These are phyloP conservation scores for Fistulifera pelliculosa DNA, from an alignment of 108 stramenopile genomes.

Conservation along the genomic window DNA sequence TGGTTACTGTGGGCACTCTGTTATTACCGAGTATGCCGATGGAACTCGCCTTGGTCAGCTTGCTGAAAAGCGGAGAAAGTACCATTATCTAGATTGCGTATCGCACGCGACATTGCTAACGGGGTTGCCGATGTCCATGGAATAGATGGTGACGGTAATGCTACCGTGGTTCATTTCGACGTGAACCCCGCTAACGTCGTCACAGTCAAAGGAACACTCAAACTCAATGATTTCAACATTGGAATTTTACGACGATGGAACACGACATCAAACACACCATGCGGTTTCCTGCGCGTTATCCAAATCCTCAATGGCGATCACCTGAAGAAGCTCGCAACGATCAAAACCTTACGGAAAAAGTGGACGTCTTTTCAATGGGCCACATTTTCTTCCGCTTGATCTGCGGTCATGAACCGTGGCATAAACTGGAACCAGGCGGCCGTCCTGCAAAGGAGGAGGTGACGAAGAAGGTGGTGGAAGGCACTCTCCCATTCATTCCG, in stretches of 20 bases:
- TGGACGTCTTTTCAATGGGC: conserved; percentile 72
- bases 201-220: conserved; percentile 39
- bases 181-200: conserved; percentile 71
- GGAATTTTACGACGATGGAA: conserved; percentile 59
- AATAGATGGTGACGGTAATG: conserved; percentile 52
- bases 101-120: conserved; percentile 52
- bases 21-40: conserved; percentile 65
- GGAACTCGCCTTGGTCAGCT: conserved; percentile 44
- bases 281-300: conserved; percentile 67
- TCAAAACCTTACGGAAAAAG: conserved; percentile 56
- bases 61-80: conserved; percentile 51
- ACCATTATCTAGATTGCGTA: conserved; percentile 37
- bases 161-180: conserved; percentile 68
- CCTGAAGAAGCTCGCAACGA: conserved; percentile 64
- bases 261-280: conserved; percentile 37
- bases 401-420: conserved; percentile 66
- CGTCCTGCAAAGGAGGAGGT: conserved; percentile 41
- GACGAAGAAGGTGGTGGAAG: conserved; percentile 32
- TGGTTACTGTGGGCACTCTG: conserved; percentile 66
- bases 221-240: conserved; percentile 77
- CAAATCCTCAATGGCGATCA: conserved; percentile 65
- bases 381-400: conserved; percentile 71
- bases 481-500: conserved; percentile 45
- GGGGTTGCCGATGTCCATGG: conserved; percentile 63
- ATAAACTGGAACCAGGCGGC: conserved; percentile 54